These are phyloP conservation scores for Psilocybe mexicana DNA, from an alignment of 1,284 basidiomycete species.

Conservation along the genomic window DNA sequence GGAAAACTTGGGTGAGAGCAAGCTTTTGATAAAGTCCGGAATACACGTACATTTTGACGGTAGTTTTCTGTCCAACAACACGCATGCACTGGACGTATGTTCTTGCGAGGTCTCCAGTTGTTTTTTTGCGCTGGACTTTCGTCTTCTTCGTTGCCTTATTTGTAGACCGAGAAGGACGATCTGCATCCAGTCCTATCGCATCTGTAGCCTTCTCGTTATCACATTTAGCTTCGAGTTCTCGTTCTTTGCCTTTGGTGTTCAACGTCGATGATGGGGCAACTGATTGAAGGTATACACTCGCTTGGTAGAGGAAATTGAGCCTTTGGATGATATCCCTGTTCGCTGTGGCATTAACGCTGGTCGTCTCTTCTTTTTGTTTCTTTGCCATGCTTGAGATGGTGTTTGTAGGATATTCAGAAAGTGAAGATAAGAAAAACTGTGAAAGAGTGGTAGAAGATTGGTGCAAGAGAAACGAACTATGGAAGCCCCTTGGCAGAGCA, in stretches of 20 bases:
- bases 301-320: conserved; percentile 83
- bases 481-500: background rate
- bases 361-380: conserved; percentile 58
- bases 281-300: conserved; percentile 62
- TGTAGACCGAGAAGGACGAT: background rate
- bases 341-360: conserved; percentile 54
- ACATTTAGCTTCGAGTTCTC: background rate
- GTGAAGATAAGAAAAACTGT: too few relatives aligned
- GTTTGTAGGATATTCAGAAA: background rate
- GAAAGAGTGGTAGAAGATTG: too few relatives aligned
- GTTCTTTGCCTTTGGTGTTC: conserved; percentile 2
- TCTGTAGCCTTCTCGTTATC: background rate
- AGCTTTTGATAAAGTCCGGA: background rate
- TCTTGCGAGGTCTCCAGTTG: conserved; percentile 53
- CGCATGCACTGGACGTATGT: conserved; percentile 69
- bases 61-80: conserved; percentile 69
- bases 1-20: conserved; percentile 3
- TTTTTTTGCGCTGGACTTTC: conserved; percentile 17
- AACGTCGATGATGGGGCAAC: conserved; percentile 14
- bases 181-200: background rate
- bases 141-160: background rate
- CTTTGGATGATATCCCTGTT: conserved; percentile 79
- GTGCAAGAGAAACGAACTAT: background rate
- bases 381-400: conserved; percentile 52
- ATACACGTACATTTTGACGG: conserved; percentile 65